Evolutionary conservation across 202 grass and related monocot genomes (phyloP).

Genomic region (Saccharum hybrid): DNA sequence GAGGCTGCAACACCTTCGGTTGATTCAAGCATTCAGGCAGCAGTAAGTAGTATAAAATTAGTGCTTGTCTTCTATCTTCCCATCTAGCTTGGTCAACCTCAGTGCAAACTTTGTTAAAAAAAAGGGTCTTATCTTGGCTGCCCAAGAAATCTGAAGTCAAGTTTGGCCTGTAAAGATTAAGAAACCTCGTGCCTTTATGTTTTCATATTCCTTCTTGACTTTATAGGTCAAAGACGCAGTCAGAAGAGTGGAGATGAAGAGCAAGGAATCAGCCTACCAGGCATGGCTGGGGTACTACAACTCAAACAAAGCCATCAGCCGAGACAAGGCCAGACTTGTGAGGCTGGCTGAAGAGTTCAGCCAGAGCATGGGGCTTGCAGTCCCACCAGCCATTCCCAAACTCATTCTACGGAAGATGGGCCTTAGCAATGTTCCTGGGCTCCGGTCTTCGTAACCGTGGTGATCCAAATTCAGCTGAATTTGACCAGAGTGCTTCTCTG

Average conservation of each 20-base stretch:
- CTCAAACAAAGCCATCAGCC: conserved; percentile 62
- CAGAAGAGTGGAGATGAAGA: conserved; percentile 60
- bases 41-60: conserved; percentile 54
- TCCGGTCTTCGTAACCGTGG: conserved; percentile 45
- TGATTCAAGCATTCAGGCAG: conserved; percentile 52
- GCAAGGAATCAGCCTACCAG: conserved; percentile 86
- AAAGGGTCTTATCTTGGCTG: conserved; percentile 15
- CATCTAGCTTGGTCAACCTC: conserved; percentile 22
- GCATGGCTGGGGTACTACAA: conserved; percentile 97
- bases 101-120: conserved; percentile 9
- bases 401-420: conserved; percentile 89
- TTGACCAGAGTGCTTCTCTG: conserved; percentile 16
- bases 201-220: conserved; percentile 32
- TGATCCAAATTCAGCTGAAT: neutral
- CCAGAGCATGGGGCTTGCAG: conserved; percentile 72
- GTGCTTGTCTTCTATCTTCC: neutral
- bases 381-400: conserved; percentile 73
- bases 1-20: conserved; percentile 51
- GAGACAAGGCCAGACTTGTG: conserved; percentile 81
- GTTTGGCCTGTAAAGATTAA: conserved; percentile 33
- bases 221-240: conserved; percentile 68
- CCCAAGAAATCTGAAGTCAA: conserved; percentile 35
- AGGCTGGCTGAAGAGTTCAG: conserved; percentile 83
- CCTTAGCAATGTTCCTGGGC: conserved; percentile 64
- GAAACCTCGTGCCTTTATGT: conserved; percentile 17